Evolutionary conservation across 495 filamentous ascomycete genomes (phyloP), one percentile per base, ranked within the genome.

Genomic region (Penicillium macrosclerotiorum): DNA sequence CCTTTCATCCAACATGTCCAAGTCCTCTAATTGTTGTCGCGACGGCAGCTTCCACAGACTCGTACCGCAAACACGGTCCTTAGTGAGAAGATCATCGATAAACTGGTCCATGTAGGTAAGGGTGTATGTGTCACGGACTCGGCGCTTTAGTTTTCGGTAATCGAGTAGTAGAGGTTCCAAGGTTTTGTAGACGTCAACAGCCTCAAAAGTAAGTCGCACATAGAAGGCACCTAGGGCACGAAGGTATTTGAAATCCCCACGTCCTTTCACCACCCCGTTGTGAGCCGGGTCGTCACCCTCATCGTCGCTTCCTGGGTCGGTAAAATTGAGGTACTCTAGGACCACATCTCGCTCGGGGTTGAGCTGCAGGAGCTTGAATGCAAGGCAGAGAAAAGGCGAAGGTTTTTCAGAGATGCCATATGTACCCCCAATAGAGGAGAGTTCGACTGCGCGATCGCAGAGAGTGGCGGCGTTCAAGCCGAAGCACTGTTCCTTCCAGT

Each of bases 401-500:
- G 93, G 90, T 50, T 86, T 86, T 60, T 94, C 90, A 25, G 80
- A 75, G 23, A 80, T 77, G 37, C 89, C 89, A 60, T 88, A 89
- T 8, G 88, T 90, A 55, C 93, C 93, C 44, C 90, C 94, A 41
- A 98, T 78, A 58, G 75, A 81, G 26, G 84, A 87, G 49, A 95
- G 73, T 47, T 90, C 86, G 26, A 86, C 84, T 2, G 92, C 91
- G 24, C 93, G 90, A 71, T 96, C 89, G 52, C 94, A 86, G 1
- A 96, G 76, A 40, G 85, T 96, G 52, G 74, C 88, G 42, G 90
- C 89, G 69, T 97, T 97, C 49, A 98, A 73, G 17, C 86, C 93
- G 72, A 96, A 98, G 62, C 91, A 94, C 65, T 96, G 91, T 64
- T 97, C 94, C 68, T 96, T 96, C 87, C 89, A 98, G 73, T 96